A percentile compares a stretch with the other conserved stretches of the same genome.
These are phyloP conservation scores for Plasmodium vivax DNA, from an alignment of 169 alveolate genomes.

Conservation along the genomic window DNA sequence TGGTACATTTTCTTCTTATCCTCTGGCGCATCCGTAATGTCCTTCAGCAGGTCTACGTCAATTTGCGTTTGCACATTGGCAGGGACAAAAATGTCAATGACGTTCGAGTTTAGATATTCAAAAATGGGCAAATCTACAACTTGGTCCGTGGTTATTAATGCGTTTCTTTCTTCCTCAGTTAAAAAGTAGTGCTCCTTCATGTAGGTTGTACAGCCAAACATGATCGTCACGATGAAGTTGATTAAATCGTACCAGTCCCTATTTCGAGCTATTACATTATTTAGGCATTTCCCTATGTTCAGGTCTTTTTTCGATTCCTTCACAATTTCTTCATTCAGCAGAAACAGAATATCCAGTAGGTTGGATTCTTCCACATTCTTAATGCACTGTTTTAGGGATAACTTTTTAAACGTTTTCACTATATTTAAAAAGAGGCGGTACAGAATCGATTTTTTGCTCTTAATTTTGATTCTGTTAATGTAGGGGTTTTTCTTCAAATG, in stretches of 20 bases:
- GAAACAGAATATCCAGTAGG: slow-evolving; percentile 29
- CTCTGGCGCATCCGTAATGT: slow-evolving; percentile 10
- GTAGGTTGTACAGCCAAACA: slow-evolving; percentile 46
- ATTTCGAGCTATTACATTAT: slow-evolving; percentile 49
- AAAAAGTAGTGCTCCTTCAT: slow-evolving; percentile 56
- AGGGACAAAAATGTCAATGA: slow-evolving; percentile 41
- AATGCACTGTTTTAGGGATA: slow-evolving; percentile 47
- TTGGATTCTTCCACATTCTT: slow-evolving; percentile 48
- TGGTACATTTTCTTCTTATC: background rate
- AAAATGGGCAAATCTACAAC: slow-evolving; percentile 68
- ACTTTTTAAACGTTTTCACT: slow-evolving; percentile 21
- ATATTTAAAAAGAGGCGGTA: slow-evolving; percentile 51
- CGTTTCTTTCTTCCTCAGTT: slow-evolving; percentile 25
- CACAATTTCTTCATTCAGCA: slow-evolving; percentile 63
- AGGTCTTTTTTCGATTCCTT: slow-evolving; percentile 61
- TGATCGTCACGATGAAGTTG: background rate
- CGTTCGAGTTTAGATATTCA: slow-evolving; percentile 17
- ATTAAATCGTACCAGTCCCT: slow-evolving; percentile 47
- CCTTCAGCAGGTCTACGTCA: slow-evolving; percentile 37
- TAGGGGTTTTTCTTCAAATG: slow-evolving; percentile 48
- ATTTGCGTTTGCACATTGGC: background rate
- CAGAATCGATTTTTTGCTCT: slow-evolving; percentile 12
- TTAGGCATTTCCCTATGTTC: slow-evolving; percentile 55
- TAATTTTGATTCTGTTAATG: slow-evolving; percentile 19
- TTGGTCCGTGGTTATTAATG: background rate